Evolutionary conservation across 1,284 basidiomycete species (phyloP), one percentile per base, ranked within the genome.

Genomic region (Moesziomyces globuligerus): DNA sequence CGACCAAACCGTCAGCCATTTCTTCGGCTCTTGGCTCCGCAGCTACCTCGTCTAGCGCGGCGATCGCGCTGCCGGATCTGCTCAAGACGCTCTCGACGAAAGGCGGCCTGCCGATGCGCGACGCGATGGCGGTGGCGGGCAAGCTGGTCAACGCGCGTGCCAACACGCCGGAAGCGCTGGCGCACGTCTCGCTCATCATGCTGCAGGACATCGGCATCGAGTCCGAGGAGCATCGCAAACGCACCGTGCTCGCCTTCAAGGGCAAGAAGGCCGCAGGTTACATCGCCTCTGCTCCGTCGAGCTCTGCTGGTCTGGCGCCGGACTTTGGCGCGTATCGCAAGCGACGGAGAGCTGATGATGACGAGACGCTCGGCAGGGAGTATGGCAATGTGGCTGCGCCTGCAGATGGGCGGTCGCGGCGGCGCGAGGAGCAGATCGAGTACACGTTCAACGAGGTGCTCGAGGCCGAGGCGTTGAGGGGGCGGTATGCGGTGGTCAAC

Each of bases 401-500:
- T 0, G 28, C 47, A 13, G 62, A 71, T 15, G 38, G 15, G 8
- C 45, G 60, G 1, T n/a, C 56, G 5, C 41, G 55, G 1, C 47
- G 56, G 10, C 49, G 36, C 15, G 55, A 48, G 13, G 24, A 61
- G 26, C 43, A 58, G 13, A 50, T 62, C 25, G 61, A 70, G 29
- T 73, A 70, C 45, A 62, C 57, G 9, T 79, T 81, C 64, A 64
- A 77, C 37, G 59, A 70, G 42, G 58, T 80, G 7, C 52, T 79
- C 7, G 70, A 74, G 21, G 60, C 57, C 17, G 28, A 53, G 1
- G 40, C 46, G 15, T 57, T 82, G 3, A 50, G 43, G 0, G 75
- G 76, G 39, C 90, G 89, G 74, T 87, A 83, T 10, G 86, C 88
- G 24, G 86, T 93, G 9, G 87, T 92, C 48, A 98, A 98, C 83